Evolutionary conservation across 306 rosid genomes (phyloP), one percentile per base, ranked within the genome.

Genomic region (Quercus agrifolia): DNA sequence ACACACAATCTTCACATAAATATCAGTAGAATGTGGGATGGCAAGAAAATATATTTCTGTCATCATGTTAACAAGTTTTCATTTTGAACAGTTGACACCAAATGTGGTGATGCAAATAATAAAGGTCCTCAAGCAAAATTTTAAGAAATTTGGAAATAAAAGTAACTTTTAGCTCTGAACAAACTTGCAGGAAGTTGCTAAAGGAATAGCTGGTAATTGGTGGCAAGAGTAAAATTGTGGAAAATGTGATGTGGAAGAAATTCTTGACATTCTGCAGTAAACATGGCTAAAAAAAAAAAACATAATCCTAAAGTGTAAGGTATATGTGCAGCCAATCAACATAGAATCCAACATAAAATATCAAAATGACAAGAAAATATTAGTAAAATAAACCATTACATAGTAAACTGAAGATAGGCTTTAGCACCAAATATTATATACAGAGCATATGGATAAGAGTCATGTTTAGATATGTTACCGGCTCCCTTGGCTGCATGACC

Each of bases 401-500:
- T 28, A 74, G 20, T 59, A 4, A 49, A 49, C 54, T 49, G 2
- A 74, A 71, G 64, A 52, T 77, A 72, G 44, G 30, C 49, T 20
- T 71, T 51, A 2, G 74, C 11, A 56, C 15, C 51, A 61, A 52
- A 51, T 75, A 75, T 19, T 64, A 80, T 21, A 58, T 46, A 41
- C 33, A 31, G 20, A 59, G 19, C 30, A 77, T 82, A 58, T 68
- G 30, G 67, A 77, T 12, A 35, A 52, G 44, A 58, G 31, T 69
- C 63, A 54, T 21, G 55, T 20, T 73, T n/a, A 70, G 23, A 70
- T 10, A 25, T 17, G 20, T 57, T 84, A 88, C 92, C 89, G 31
- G 85, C 71, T 73, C 84, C 75, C 55, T 73, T 46, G 75, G 78
- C 71, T 77, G 85, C 74, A 77, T 67, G 31, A 19, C 61, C 1